Percentiles rank a stretch among this genome's conserved stretches.
phyloP scores from a whole-genome alignment of 305 asterid genomes.

The Fraxinus floribunda region DNA sequence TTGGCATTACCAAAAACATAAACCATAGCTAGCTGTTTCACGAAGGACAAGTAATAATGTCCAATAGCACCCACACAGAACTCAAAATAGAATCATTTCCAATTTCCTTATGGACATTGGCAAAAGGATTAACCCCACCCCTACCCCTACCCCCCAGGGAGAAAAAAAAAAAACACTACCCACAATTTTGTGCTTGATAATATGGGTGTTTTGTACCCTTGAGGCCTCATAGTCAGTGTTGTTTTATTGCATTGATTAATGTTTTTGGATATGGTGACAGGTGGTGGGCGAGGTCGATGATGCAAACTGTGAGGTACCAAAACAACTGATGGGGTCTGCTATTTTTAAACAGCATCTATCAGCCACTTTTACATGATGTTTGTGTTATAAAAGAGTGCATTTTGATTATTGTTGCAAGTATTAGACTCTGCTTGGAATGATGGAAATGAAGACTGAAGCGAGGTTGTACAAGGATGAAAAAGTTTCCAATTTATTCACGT shows the following conservation, averaged over 20 bases:
- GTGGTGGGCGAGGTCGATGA: conserved; percentile 52
- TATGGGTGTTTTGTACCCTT: neutral
- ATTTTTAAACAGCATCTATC: neutral
- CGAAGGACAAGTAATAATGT: neutral
- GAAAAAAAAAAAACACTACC: neutral
- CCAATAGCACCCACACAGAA: neutral
- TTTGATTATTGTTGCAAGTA: neutral
- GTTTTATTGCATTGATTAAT: neutral
- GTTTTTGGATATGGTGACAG: conserved; percentile 24
- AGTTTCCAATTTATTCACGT: neutral
- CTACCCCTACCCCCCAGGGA: no score
- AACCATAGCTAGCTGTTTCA: neutral
- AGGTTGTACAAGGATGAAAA: neutral
- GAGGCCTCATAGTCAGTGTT: neutral
- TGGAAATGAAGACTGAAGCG: neutral
- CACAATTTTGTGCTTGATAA: neutral
- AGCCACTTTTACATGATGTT: neutral
- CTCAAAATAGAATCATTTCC: neutral
- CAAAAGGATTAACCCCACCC: neutral
- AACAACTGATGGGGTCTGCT: neutral
- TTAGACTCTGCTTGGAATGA: neutral
- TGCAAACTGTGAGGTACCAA: neutral
- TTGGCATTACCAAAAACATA: neutral
- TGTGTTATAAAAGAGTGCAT: neutral
- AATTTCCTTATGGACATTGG: neutral